Percentiles rank a stretch among this genome's conserved stretches.
Conservation (phyloP, 495 filamentous ascomycete species). For the Podospora tetraspora region DNA sequence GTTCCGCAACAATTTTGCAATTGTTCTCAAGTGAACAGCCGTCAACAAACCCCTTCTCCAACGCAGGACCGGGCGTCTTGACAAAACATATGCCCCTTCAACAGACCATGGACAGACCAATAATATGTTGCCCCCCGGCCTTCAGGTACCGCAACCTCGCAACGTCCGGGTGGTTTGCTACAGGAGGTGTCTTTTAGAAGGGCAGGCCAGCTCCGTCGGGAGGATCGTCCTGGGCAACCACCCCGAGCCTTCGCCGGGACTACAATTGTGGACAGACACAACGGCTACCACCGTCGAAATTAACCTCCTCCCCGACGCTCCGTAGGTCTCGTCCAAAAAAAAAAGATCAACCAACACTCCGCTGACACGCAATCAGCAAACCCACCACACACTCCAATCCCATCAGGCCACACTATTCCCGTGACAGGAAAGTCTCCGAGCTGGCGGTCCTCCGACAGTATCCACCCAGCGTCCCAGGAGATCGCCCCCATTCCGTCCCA, state of each 20-base stretch:
- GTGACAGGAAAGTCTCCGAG: background rate
- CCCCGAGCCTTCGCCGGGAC: background rate
- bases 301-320: background rate
- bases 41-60: background rate
- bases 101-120: background rate
- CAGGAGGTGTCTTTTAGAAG: background rate
- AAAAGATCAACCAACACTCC: background rate
- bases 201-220: background rate
- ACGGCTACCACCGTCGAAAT: background rate
- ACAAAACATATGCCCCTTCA: background rate
- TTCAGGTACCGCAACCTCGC: background rate
- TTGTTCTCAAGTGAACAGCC: conserved; percentile 48
- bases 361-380: background rate
- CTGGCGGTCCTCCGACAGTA: background rate
- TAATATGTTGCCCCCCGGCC: background rate
- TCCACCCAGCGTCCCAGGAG: background rate
- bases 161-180: background rate
- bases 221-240: background rate
- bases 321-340: background rate
- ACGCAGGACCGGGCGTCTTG: background rate
- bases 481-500: background rate
- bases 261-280: background rate
- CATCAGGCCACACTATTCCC: background rate
- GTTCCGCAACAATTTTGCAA: conserved; percentile 82
- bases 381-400: background rate